Conservation (phyloP, 2,329 filamentous ascomycete species). For the Neofusicoccum ribis region DNA sequence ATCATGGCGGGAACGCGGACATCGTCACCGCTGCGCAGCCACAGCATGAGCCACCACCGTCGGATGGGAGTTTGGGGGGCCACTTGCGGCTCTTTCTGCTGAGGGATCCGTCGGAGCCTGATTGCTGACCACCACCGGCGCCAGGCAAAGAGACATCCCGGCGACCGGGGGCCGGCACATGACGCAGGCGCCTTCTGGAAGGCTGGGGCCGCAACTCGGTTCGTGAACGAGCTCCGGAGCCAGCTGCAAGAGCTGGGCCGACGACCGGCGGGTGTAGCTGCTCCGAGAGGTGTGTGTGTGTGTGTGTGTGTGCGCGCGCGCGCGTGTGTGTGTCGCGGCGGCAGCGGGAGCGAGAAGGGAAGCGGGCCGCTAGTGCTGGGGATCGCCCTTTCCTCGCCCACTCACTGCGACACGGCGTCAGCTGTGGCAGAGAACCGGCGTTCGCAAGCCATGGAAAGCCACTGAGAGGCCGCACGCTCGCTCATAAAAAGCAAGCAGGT, state of each 20-base stretch:
- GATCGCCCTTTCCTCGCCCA: too few relatives aligned
- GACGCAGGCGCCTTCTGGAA: background rate
- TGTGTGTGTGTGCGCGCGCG: too few relatives aligned
- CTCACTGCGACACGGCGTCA: too few relatives aligned
- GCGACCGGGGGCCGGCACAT: background rate
- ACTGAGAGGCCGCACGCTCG: background rate
- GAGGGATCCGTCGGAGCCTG: background rate
- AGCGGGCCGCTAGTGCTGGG: background rate
- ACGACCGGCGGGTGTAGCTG: too few relatives aligned
- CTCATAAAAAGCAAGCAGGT: too few relatives aligned
- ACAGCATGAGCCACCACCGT: background rate
- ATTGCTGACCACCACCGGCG: background rate
- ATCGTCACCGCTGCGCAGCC: background rate
- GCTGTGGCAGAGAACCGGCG: background rate
- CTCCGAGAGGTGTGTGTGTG: too few relatives aligned
- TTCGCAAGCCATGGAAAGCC: background rate
- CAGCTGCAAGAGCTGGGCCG: too few relatives aligned
- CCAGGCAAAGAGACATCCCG: background rate
- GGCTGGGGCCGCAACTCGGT: too few relatives aligned
- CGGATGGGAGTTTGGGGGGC: background rate
- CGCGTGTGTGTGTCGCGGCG: background rate
- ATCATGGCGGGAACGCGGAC: too few relatives aligned
- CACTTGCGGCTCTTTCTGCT: background rate
- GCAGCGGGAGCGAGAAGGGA: background rate
- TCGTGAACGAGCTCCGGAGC: too few relatives aligned